Conservation (phyloP, 192 early-diverging fungal species). For the Geranomyces variabilis region DNA sequence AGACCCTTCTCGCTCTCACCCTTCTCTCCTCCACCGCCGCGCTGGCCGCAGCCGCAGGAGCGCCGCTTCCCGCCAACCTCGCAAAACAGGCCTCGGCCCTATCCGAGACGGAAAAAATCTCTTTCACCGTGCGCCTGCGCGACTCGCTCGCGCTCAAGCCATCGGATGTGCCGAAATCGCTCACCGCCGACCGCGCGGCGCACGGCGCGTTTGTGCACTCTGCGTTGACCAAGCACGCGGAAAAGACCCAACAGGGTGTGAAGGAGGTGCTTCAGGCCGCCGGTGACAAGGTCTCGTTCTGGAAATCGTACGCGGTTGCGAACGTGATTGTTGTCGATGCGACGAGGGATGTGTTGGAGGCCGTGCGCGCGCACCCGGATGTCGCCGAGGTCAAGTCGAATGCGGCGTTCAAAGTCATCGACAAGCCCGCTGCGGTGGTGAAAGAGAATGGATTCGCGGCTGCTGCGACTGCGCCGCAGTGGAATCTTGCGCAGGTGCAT, state of each 20-base stretch:
- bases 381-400: conserved; percentile 12
- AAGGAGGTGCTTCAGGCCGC: background rate
- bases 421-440: background rate
- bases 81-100: background rate
- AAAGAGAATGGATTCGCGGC: background rate
- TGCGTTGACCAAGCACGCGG: background rate
- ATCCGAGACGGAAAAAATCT: background rate
- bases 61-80: background rate
- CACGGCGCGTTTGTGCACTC: conserved; percentile 3
- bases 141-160: background rate
- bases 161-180: background rate
- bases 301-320: background rate
- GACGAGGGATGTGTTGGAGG: background rate
- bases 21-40: conserved; percentile 5
- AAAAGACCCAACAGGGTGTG: background rate
- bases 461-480: background rate
- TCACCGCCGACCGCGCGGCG: background rate
- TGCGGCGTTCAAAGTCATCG: background rate
- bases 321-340: conserved; percentile 18
- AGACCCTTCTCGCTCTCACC: conserved; percentile 13
- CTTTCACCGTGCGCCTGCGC: conserved; percentile 10
- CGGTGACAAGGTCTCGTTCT: conserved; percentile 14
- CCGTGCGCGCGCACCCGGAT: conserved; percentile 3
- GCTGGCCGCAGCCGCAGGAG: background rate
- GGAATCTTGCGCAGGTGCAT: conserved; percentile 5